A percentile compares a stretch with the other conserved stretches of the same genome.
phyloP scores from a whole-genome alignment of 495 filamentous ascomycete genomes.

The Aspergillus coremiiformis region DNA sequence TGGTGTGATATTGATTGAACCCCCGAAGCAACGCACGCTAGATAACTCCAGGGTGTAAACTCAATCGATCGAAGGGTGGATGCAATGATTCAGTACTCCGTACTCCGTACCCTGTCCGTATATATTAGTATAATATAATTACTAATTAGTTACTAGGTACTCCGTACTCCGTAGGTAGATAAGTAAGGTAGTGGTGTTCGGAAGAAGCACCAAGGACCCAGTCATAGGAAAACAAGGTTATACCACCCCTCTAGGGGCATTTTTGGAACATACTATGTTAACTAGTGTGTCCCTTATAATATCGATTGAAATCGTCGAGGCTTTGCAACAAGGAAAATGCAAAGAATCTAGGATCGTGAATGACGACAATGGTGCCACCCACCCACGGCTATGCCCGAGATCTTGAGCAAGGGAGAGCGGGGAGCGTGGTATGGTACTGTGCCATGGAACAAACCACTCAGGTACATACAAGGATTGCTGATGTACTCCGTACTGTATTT shows the following conservation, averaged over 20 bases:
- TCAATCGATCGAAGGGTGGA: constrained; percentile 8
- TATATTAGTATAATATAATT: background rate
- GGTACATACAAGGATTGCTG: constrained; percentile 5
- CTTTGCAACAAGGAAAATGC: background rate
- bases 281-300: constrained; percentile 2
- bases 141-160: no score
- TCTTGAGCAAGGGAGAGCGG: constrained; percentile 23
- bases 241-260: background rate
- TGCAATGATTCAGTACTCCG: no score
- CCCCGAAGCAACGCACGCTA: background rate
- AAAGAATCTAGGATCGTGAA: constrained; percentile 1
- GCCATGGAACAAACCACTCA: constrained; percentile 17
- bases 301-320: background rate
- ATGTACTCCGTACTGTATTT: no score
- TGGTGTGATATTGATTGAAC: constrained; percentile 2
- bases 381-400: constrained; percentile 24
- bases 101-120: background rate
- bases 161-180: background rate
- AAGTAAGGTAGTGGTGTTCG: background rate
- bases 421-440: constrained; percentile 13
- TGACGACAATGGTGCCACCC: constrained; percentile 19
- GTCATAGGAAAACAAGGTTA: background rate
- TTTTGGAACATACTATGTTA: background rate
- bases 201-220: background rate
- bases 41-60: background rate